These are phyloP conservation scores for Blastocrithidia nonstop DNA, from an alignment of 208 protist genomes.

Conservation along the genomic window DNA sequence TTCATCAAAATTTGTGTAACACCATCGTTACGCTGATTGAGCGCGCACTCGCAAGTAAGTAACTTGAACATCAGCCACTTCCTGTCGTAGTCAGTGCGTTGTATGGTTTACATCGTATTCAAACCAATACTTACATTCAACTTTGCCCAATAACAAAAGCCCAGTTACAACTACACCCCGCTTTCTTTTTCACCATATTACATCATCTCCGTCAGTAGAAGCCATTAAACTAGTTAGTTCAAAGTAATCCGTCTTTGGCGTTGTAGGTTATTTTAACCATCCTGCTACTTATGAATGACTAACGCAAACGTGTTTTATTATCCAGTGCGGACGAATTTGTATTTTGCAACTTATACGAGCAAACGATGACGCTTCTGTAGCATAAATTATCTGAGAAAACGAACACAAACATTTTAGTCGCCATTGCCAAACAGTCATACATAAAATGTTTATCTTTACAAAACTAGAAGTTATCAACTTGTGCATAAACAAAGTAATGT, in stretches of 20 bases:
- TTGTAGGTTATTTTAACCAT: conserved; percentile 11
- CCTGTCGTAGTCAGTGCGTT: conserved; percentile 31
- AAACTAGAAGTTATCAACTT: too few species aligned
- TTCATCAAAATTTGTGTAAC: neutral
- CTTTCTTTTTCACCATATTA: conserved; percentile 40
- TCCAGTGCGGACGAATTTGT: conserved; percentile 1
- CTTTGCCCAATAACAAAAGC: conserved; percentile 3
- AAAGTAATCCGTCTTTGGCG: neutral
- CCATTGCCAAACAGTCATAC: too few species aligned
- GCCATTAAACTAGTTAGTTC: neutral
- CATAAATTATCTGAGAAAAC: too few species aligned
- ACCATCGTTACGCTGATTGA: neutral
- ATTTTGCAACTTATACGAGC: conserved; percentile 1
- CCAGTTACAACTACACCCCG: conserved; percentile 12
- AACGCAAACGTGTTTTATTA: conserved; percentile 1
- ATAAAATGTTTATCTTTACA: too few species aligned
- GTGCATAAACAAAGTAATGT: too few species aligned
- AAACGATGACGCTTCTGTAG: too few species aligned
- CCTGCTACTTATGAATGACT: conserved; percentile 5
- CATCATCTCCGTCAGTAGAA: conserved; percentile 14
- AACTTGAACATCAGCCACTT: conserved; percentile 53
- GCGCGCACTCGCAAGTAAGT: conserved; percentile 17
- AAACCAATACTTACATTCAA: conserved; percentile 4
- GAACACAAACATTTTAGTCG: too few species aligned
- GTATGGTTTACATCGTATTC: conserved; percentile 36